These are phyloP conservation scores for Starmerella potacharoeniae DNA, from an alignment of 805 yeast species.

Conservation along the genomic window DNA sequence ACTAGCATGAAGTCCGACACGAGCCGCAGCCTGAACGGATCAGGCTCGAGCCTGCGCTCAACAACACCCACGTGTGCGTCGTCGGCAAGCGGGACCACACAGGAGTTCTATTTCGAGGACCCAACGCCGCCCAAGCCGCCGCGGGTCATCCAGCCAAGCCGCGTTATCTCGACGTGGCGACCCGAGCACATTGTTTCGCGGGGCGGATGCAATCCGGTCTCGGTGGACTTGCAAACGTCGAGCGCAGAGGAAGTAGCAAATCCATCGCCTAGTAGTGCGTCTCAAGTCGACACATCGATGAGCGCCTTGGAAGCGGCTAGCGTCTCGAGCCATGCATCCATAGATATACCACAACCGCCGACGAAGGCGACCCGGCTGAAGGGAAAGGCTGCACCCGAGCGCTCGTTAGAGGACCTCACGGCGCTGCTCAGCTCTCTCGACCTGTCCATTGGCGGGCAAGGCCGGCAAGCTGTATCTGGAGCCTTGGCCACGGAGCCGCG, in stretches of 20 bases:
- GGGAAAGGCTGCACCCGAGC: background rate
- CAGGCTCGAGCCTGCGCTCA: background rate
- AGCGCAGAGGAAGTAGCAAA: too few relatives aligned
- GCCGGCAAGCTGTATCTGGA: background rate
- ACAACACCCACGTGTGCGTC: background rate
- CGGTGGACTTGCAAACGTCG: too few relatives aligned
- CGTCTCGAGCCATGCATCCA: background rate
- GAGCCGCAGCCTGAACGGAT: background rate
- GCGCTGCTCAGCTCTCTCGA: background rate
- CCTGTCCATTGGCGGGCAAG: background rate
- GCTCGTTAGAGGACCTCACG: background rate
- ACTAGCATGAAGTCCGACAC: background rate
- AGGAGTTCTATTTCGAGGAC: background rate
- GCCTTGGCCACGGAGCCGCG: background rate
- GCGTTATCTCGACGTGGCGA: slow-evolving; percentile 3
- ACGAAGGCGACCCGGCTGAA: background rate
- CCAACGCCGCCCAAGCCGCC: background rate
- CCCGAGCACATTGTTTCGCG: slow-evolving; percentile 5
- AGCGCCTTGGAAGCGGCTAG: background rate
- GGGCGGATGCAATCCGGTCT: background rate
- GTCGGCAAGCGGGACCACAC: background rate
- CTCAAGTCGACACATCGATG: background rate
- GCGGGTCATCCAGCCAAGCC: background rate
- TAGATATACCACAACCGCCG: background rate
- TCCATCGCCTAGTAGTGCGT: too few relatives aligned